A percentile compares a stretch with the other conserved stretches of the same genome.
phyloP scores from a whole-genome alignment of 257 asterid species.

The Lavandula angustifolia region DNA sequence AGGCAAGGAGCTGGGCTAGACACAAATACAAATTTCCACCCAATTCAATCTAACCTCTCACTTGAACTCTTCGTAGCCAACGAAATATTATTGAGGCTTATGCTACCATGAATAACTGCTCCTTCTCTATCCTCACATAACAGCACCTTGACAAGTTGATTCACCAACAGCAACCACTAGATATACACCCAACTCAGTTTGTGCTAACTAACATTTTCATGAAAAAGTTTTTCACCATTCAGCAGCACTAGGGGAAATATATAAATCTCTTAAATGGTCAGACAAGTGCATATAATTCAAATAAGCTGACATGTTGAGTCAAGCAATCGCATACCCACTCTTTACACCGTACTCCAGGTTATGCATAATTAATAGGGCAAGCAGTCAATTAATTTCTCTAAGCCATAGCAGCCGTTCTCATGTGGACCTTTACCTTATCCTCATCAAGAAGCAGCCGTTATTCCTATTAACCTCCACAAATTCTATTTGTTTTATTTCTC shows the following conservation, averaged over 20 bases:
- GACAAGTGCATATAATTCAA: neutral
- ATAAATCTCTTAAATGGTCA: neutral
- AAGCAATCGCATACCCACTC: neutral
- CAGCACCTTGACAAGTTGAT: neutral
- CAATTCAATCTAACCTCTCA: neutral
- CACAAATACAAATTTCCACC: slow-evolving; percentile 1
- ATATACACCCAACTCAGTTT: neutral
- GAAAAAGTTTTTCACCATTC: neutral
- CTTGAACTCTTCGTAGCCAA: neutral
- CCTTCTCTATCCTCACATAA: slow-evolving; percentile 6
- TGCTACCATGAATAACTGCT: neutral
- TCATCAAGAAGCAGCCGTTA: slow-evolving; percentile 7
- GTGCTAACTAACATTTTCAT: neutral
- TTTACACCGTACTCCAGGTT: neutral
- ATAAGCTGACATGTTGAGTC: neutral
- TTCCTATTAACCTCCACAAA: neutral
- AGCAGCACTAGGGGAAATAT: neutral
- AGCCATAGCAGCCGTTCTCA: neutral
- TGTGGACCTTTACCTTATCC: neutral
- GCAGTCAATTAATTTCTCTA: neutral
- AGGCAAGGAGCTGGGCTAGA: slow-evolving; percentile 10
- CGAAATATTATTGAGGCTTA: neutral
- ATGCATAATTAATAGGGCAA: neutral
- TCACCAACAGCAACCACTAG: neutral
- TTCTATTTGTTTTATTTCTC: slow-evolving; percentile 2